These are phyloP conservation scores for Paraglomus brasilianum DNA, from an alignment of 192 early-diverging fungal species.

Conservation along the genomic window DNA sequence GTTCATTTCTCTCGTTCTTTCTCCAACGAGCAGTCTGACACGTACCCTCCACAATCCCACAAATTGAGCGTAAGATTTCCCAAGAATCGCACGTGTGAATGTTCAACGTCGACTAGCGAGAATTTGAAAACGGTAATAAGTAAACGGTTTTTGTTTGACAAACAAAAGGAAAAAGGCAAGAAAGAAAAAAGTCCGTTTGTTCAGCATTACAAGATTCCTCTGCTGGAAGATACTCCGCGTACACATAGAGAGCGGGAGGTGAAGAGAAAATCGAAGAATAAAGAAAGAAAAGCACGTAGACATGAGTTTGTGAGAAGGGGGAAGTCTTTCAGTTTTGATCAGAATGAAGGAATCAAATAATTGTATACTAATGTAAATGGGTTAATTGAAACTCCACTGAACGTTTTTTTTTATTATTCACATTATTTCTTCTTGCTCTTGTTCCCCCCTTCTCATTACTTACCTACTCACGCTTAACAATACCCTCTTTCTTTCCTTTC, in stretches of 20 bases:
- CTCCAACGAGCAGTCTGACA: background rate
- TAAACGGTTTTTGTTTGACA: background rate
- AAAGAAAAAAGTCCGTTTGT: background rate
- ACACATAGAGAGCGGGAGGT: background rate
- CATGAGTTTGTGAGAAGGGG: too few relatives aligned
- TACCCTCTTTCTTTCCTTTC: too few relatives aligned
- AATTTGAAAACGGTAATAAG: background rate
- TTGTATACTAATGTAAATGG: too few relatives aligned
- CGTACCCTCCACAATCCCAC: conserved; percentile 92
- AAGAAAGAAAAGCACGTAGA: too few relatives aligned
- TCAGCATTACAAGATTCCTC: background rate
- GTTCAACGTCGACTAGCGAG: conserved; percentile 88
- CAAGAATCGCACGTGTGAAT: conserved; percentile 92
- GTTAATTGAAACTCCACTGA: too few relatives aligned
- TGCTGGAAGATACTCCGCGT: background rate
- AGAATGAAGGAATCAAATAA: too few relatives aligned
- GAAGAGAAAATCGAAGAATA: too few relatives aligned
- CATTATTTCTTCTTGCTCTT: too few relatives aligned
- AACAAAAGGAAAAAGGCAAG: background rate
- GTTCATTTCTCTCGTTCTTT: background rate
- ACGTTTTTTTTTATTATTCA: too few relatives aligned
- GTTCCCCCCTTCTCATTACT: too few relatives aligned
- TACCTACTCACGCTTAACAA: too few relatives aligned
- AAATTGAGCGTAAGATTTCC: conserved; percentile 96
- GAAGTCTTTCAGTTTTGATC: too few relatives aligned